phyloP scores from a whole-genome alignment of 495 filamentous ascomycete genomes.

The Evernia prunastri region DNA sequence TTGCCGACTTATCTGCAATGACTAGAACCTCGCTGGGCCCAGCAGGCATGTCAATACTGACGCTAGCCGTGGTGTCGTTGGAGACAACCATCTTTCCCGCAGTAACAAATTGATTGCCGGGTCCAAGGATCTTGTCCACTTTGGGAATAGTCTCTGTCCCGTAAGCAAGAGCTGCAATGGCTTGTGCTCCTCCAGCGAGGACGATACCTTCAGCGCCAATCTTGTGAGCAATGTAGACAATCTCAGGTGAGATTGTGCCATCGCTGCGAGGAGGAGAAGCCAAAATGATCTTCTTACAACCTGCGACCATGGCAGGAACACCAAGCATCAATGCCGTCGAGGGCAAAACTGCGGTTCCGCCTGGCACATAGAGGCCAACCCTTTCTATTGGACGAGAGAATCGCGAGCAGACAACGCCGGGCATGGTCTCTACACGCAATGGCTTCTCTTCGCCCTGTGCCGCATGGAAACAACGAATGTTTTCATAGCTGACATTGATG shows the following conservation, averaged over 20 bases:
- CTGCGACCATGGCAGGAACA: slow-evolving; percentile 93
- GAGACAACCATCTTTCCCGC: slow-evolving; percentile 96
- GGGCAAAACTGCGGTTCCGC: slow-evolving; percentile 90
- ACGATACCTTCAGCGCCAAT: slow-evolving; percentile 93
- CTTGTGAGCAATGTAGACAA: slow-evolving; percentile 97
- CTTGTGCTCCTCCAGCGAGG: slow-evolving; percentile 90
- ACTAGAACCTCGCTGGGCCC: slow-evolving; percentile 96
- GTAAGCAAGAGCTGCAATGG: slow-evolving; percentile 70
- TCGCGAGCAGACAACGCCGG: slow-evolving; percentile 87
- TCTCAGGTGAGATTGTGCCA: slow-evolving; percentile 88
- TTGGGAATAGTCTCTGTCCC: slow-evolving; percentile 74
- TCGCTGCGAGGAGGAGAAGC: slow-evolving; percentile 87
- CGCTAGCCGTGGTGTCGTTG: slow-evolving; percentile 91
- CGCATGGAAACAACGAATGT: slow-evolving; percentile 88
- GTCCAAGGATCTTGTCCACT: slow-evolving; percentile 97
- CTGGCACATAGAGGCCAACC: slow-evolving; percentile 91
- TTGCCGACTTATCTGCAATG: slow-evolving; percentile 82
- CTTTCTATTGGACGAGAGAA: slow-evolving; percentile 89
- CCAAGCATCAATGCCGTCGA: slow-evolving; percentile 97
- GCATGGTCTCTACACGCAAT: slow-evolving; percentile 90
- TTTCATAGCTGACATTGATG: slow-evolving; percentile 89
- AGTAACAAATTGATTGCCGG: slow-evolving; percentile 97
- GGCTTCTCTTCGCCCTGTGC: slow-evolving; percentile 77
- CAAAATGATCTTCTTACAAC: slow-evolving; percentile 91
- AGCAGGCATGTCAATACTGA: slow-evolving; percentile 97